These are phyloP conservation scores for Dispira simplex DNA, from an alignment of 192 early-diverging fungal genomes.

Conservation along the genomic window DNA sequence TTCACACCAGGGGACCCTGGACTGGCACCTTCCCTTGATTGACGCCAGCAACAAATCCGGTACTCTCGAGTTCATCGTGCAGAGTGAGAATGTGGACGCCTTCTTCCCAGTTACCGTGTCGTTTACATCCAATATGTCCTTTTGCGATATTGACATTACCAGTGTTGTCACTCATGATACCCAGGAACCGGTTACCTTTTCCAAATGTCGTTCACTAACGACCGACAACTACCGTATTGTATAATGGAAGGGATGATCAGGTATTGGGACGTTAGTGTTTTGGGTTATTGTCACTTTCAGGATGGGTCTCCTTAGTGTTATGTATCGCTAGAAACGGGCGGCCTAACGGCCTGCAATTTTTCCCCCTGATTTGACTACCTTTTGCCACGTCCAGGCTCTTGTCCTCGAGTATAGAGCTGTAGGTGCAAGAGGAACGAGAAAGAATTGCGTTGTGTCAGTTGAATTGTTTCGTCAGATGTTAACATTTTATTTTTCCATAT, in stretches of 20 bases:
- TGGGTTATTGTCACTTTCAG: too few relatives aligned
- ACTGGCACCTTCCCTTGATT: slow-evolving; percentile 71
- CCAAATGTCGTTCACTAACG: slow-evolving; percentile 49
- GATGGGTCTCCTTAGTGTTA: too few relatives aligned
- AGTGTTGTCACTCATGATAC: slow-evolving; percentile 20
- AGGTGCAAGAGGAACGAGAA: too few relatives aligned
- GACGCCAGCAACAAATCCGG: slow-evolving; percentile 61
- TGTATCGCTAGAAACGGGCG: too few relatives aligned
- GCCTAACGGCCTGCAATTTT: too few relatives aligned
- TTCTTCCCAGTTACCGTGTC: slow-evolving; percentile 81
- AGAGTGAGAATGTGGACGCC: slow-evolving; percentile 52
- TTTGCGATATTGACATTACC: slow-evolving; percentile 61
- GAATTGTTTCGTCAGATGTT: too few relatives aligned
- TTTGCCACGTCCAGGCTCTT: too few relatives aligned
- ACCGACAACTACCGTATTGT: slow-evolving; percentile 75
- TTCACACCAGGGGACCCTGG: slow-evolving; percentile 44
- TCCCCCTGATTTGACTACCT: too few relatives aligned
- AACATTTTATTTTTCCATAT: too few relatives aligned
- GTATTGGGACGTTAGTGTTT: too few relatives aligned
- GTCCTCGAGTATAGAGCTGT: too few relatives aligned
- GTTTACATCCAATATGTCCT: slow-evolving; percentile 51
- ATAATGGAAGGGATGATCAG: slow-evolving; percentile 19
- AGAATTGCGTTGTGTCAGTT: too few relatives aligned
- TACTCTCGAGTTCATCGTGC: slow-evolving; percentile 69
- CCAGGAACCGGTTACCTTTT: slow-evolving; percentile 47